A percentile compares a stretch with the other conserved stretches of the same genome.
phyloP scores from a whole-genome alignment of 1,139 yeast genomes.

The Suhomyces chickasaworum region DNA sequence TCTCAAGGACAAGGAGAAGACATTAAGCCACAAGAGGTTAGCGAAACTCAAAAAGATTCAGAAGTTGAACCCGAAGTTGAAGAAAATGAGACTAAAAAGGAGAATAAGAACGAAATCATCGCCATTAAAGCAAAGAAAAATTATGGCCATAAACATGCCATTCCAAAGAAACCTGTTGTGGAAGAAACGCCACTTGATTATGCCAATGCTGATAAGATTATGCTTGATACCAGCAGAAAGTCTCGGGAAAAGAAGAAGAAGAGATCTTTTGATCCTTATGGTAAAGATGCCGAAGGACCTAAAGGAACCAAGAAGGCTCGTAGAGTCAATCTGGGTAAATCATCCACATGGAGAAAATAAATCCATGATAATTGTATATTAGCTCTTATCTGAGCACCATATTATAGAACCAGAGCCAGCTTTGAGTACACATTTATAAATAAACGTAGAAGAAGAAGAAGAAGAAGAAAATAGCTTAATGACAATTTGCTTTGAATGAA shows the following conservation, averaged over 20 bases:
- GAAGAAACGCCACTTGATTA: constrained; percentile 42
- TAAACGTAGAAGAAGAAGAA: not conserved
- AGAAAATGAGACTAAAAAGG: constrained; percentile 4
- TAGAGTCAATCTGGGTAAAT: constrained; percentile 46
- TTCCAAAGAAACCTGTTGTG: constrained; percentile 12
- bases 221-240: constrained; percentile 30
- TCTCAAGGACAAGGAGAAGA: constrained; percentile 15
- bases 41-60: constrained; percentile 1
- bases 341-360: constrained; percentile 46
- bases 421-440: not conserved
- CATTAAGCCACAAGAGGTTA: constrained; percentile 7
- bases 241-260: constrained; percentile 33
- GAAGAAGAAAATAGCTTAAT: no score
- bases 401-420: constrained; percentile 5
- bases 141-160: constrained; percentile 16
- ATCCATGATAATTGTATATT: not conserved
- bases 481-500: no score
- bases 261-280: constrained; percentile 64
- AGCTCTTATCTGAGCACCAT: not conserved
- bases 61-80: not conserved
- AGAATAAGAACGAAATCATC: constrained; percentile 54
- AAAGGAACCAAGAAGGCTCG: constrained; percentile 49
- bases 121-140: constrained; percentile 47
- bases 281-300: constrained; percentile 50
- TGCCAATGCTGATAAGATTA: constrained; percentile 48